Evolutionary conservation across 768 basidiomycete species (phyloP).

Genomic region (Lactarius hatsudake): DNA sequence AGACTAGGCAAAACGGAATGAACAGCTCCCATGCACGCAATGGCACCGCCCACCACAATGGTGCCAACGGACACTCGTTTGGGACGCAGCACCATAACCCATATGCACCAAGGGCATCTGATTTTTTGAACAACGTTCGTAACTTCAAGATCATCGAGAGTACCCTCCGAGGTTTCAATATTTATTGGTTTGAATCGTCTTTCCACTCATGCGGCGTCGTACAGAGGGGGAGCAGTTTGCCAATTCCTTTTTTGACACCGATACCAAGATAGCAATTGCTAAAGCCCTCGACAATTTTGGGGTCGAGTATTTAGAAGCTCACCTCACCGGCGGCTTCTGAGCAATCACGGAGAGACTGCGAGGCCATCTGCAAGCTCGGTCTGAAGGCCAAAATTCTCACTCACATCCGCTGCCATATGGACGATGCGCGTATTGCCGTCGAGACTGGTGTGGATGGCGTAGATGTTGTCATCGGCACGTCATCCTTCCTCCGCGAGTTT

Average conservation of each 20-base stretch:
- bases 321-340: conserved; percentile 98
- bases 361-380: conserved; percentile 98
- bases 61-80: conserved; percentile 32
- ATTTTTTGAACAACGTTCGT: conserved; percentile 88
- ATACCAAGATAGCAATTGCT: conserved; percentile 99
- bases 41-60: conserved; percentile 33
- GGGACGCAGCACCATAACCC: conserved; percentile 59
- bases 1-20: conserved; percentile 40
- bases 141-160: conserved; percentile 98
- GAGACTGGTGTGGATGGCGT: conserved; percentile 99
- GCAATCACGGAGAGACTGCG: conserved; percentile 90
- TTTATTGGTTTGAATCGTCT: conserved; percentile 30
- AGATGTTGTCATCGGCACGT: conserved; percentile 98
- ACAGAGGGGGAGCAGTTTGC: conserved; percentile 98
- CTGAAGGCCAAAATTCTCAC: conserved; percentile 96
- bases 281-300: conserved; percentile 98
- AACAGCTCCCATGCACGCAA: conserved; percentile 39
- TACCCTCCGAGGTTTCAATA: conserved; percentile 74
- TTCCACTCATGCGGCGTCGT: conserved; percentile 11
- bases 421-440: conserved; percentile 96
- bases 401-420: conserved; percentile 99
- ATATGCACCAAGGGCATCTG: conserved; percentile 87
- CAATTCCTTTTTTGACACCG: conserved; percentile 99
- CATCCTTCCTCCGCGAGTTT: conserved; percentile 98
- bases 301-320: conserved; percentile 98